Conservation (phyloP, 352 stramenopile genomes). For the Globisporangium iwayamae region DNA sequence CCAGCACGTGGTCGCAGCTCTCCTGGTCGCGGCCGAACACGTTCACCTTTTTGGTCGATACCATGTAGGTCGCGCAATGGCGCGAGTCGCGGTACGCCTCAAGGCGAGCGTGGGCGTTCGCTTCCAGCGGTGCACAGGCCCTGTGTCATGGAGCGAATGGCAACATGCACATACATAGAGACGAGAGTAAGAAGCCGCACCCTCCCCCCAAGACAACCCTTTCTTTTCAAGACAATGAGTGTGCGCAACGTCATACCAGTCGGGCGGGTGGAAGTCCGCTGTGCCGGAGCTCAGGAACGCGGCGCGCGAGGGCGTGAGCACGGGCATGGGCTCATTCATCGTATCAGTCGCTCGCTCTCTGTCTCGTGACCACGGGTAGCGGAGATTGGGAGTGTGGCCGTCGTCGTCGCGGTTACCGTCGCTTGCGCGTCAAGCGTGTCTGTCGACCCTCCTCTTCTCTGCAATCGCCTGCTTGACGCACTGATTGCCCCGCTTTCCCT, state of each 20-base stretch:
- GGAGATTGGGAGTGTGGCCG: background rate
- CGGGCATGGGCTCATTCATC: slow-evolving; percentile 24
- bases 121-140: slow-evolving; percentile 60
- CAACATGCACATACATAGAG: background rate
- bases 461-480: slow-evolving; percentile 7
- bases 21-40: slow-evolving; percentile 85
- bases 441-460: background rate
- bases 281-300: slow-evolving; percentile 79
- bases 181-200: background rate
- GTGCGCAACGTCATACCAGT: slow-evolving; percentile 40
- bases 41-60: slow-evolving; percentile 78
- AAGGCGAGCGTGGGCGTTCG: slow-evolving; percentile 64
- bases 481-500: slow-evolving; percentile 9
- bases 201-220: too few relatives aligned
- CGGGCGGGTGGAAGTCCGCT: slow-evolving; percentile 70
- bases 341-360: slow-evolving; percentile 8
- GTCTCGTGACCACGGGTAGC: background rate
- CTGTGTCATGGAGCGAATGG: slow-evolving; percentile 19
- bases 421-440: background rate
- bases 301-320: slow-evolving; percentile 51
- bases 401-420: background rate
- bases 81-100: slow-evolving; percentile 73
- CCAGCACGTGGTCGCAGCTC: slow-evolving; percentile 82
- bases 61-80: slow-evolving; percentile 84
- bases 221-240: background rate